These are phyloP conservation scores for Arthroderma sp. DNA, from an alignment of 2,329 filamentous ascomycete species.

Conservation along the genomic window DNA sequence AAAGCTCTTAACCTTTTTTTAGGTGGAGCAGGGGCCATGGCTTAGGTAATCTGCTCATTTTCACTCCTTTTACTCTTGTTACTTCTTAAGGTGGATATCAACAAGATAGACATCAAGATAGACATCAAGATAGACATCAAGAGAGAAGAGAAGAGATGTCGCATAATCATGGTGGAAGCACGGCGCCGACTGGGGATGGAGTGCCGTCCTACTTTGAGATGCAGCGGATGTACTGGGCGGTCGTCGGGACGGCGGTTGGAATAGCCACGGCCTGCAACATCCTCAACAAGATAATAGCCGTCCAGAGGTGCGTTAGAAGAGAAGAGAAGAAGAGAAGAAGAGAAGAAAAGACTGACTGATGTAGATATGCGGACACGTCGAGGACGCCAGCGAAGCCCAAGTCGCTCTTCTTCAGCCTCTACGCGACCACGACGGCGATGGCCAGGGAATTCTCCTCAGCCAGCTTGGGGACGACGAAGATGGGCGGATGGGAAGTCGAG, in stretches of 20 bases:
- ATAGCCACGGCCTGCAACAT: slow-evolving; percentile 28
- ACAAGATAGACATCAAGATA: no score
- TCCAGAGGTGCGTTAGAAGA: slow-evolving; percentile 35
- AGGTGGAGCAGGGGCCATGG: not conserved
- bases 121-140: no score
- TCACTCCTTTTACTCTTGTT: not conserved
- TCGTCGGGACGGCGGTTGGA: slow-evolving; percentile 33
- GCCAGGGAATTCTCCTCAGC: slow-evolving; percentile 43
- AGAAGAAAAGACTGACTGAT: not conserved
- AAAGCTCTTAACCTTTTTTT: not conserved
- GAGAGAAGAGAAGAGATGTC: no score
- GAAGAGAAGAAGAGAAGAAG: no score
- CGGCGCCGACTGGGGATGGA: slow-evolving; percentile 27
- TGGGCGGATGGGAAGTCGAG: slow-evolving; percentile 22
- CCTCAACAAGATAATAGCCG: slow-evolving; percentile 38
- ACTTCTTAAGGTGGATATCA: no score
- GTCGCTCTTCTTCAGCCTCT: slow-evolving; percentile 34
- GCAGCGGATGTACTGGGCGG: slow-evolving; percentile 43
- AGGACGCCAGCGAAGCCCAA: slow-evolving; percentile 43
- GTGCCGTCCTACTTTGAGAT: slow-evolving; percentile 37
- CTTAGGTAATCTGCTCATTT: not conserved
- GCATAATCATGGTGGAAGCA: not conserved
- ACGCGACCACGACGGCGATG: slow-evolving; percentile 45
- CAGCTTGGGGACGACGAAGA: slow-evolving; percentile 28
- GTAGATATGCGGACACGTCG: slow-evolving; percentile 36